phyloP scores from a whole-genome alignment of 1,139 yeast species.

The Yamadazyma aaseri region DNA sequence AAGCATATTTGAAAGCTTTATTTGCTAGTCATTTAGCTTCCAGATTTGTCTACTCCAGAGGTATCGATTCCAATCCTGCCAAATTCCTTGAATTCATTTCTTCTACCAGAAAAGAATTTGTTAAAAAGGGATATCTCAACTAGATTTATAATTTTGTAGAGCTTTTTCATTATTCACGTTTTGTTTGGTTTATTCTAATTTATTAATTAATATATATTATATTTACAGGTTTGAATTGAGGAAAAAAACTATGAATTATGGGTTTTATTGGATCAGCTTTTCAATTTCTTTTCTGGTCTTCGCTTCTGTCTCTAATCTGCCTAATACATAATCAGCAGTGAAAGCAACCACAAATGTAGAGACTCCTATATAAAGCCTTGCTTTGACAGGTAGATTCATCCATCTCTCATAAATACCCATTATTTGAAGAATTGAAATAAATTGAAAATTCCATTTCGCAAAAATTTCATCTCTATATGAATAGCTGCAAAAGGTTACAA shows the following conservation, averaged over 20 bases:
- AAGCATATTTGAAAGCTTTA: conserved; percentile 80
- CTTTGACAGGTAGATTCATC: conserved; percentile 50
- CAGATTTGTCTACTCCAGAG: conserved; percentile 82
- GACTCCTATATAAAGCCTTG: conserved; percentile 52
- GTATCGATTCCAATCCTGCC: conserved; percentile 81
- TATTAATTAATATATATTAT: background rate
- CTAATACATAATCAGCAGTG: conserved; percentile 49
- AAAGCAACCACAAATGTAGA: conserved; percentile 55
- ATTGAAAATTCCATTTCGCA: background rate
- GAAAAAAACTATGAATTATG: too few species aligned
- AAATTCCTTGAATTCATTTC: conserved; percentile 73
- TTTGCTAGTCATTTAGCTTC: conserved; percentile 91
- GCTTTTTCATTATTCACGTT: too few species aligned
- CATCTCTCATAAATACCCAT: conserved; percentile 46
- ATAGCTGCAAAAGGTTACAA: conserved; percentile 20
- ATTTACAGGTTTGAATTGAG: too few species aligned
- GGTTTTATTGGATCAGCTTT: too few species aligned
- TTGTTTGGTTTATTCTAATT: background rate
- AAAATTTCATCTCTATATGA: background rate
- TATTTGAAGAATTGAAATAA: conserved; percentile 4
- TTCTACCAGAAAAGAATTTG: conserved; percentile 41
- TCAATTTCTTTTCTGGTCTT: conserved; percentile 21
- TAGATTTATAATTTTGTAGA: too few species aligned
- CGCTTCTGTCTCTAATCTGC: conserved; percentile 45
- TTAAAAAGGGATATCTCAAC: conserved; percentile 28